A percentile compares a stretch with the other conserved stretches of the same genome.
Conservation (phyloP, 805 yeast genomes). For the Hanseniaspora taiwanica region DNA sequence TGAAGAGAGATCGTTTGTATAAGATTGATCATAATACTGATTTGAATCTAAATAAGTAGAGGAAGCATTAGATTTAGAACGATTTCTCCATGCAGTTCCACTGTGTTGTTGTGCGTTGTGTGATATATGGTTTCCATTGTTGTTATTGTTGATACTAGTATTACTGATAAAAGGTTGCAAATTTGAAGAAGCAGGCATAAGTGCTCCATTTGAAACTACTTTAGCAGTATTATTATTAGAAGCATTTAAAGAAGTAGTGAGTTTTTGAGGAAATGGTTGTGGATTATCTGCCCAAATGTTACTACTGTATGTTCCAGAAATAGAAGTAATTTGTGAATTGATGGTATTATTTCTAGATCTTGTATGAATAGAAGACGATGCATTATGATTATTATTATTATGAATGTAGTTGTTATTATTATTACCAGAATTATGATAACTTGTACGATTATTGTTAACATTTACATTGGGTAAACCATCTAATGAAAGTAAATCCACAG, state of each 20-base stretch:
- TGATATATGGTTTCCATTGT: no score
- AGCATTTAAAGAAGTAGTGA: background rate
- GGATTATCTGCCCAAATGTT: conserved; percentile 13
- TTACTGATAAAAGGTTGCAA: no score
- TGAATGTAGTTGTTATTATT: background rate
- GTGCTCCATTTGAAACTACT: no score
- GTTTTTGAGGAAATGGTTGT: background rate
- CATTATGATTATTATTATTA: no score
- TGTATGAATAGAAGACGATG: conserved; percentile 3
- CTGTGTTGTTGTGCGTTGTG: no score
- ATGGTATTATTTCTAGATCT: conserved; percentile 24
- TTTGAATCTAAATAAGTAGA: conserved; percentile 20
- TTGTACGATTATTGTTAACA: background rate
- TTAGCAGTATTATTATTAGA: background rate
- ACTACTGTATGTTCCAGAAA: conserved; percentile 16
- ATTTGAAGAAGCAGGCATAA: no score
- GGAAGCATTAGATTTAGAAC: conserved; percentile 23
- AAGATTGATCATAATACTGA: conserved; percentile 13
- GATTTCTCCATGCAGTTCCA: conserved; percentile 13
- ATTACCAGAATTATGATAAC: background rate
- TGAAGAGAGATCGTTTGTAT: background rate
- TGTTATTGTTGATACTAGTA: no score
- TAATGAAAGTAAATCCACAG: conserved; percentile 20
- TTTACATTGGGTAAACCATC: no score
- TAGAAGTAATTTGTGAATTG: conserved; percentile 23